Conservation (phyloP, 306 rosid genomes). For the Trifolium repens region DNA sequence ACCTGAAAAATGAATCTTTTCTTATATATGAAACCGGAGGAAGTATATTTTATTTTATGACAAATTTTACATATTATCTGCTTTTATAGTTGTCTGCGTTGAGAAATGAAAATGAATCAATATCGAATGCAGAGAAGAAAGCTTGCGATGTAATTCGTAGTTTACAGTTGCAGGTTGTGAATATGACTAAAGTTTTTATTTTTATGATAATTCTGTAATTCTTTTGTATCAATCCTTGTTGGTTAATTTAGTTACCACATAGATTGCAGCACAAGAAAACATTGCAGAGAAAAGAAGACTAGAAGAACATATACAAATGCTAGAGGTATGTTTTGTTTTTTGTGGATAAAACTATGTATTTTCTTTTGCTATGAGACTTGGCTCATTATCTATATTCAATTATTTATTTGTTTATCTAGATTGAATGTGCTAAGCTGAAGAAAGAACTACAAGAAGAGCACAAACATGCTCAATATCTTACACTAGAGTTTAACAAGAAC, state of each 20-base stretch:
- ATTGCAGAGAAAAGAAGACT: constrained; percentile 37
- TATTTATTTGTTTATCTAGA: constrained; percentile 30
- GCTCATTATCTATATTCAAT: not conserved
- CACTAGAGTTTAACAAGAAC: constrained; percentile 20
- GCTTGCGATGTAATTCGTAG: constrained; percentile 23
- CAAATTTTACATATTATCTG: constrained; percentile 8
- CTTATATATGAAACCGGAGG: no score
- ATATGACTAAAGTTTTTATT: constrained; percentile 1
- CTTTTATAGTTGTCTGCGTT: constrained; percentile 33
- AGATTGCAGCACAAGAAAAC: constrained; percentile 37
- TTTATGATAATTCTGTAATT: constrained; percentile 1
- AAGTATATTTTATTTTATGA: not conserved
- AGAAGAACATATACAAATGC: constrained; percentile 36
- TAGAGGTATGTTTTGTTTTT: constrained; percentile 39
- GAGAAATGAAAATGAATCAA: constrained; percentile 38
- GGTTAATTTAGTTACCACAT: not conserved
- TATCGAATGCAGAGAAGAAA: constrained; percentile 41
- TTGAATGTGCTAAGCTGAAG: constrained; percentile 21
- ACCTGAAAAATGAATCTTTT: no score
- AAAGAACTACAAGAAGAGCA: constrained; percentile 40
- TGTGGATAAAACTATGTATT: not conserved
- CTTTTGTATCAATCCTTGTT: not conserved
- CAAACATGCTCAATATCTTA: constrained; percentile 13
- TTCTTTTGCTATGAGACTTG: not conserved
- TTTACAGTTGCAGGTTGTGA: constrained; percentile 44